These are phyloP conservation scores for Aegle marmelos DNA, from an alignment of 345 rosid species.

Conservation along the genomic window DNA sequence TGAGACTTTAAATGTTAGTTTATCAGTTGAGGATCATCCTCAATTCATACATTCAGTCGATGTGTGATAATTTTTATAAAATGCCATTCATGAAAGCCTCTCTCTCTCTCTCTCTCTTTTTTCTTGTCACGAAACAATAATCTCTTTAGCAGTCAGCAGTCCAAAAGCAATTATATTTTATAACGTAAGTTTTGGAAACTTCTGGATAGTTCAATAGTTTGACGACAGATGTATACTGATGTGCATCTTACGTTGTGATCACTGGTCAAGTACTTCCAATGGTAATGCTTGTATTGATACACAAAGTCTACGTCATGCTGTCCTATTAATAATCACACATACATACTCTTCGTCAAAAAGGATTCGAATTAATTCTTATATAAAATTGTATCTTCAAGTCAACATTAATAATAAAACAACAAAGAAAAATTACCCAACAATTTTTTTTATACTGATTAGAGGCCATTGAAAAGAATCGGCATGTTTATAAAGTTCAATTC, in stretches of 20 bases:
- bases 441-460: no score
- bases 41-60: no score
- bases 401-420: background rate
- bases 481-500: background rate
- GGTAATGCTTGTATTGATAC: background rate
- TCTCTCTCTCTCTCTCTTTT: no score
- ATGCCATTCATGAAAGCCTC: no score
- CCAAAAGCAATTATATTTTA: background rate
- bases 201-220: background rate
- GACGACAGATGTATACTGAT: background rate
- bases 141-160: no score
- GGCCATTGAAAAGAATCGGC: background rate
- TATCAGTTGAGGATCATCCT: no score
- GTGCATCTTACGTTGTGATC: background rate
- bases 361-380: background rate
- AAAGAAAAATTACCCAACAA: background rate
- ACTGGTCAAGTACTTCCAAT: background rate
- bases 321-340: background rate
- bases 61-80: no score
- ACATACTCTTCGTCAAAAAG: background rate
- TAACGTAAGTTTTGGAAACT: background rate
- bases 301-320: background rate
- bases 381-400: background rate
- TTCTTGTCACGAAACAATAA: no score
- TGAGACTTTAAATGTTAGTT: no score